Conservation (phyloP, 2,329 filamentous ascomycete genomes). For the Epicoccum nigrum region DNA sequence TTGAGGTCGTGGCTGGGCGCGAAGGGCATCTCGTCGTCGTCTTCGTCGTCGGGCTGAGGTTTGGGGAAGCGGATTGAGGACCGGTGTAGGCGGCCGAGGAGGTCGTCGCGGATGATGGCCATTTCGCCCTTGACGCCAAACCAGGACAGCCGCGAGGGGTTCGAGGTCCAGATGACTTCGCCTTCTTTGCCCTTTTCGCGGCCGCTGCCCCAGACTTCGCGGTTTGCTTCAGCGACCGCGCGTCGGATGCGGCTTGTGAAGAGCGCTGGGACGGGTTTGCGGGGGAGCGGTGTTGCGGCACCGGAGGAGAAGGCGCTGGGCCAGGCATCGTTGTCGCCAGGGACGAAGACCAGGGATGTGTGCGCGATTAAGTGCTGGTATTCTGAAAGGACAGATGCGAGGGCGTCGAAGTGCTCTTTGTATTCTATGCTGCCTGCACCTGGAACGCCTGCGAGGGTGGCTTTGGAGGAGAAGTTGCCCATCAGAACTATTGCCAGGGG, state of each 20-base stretch:
- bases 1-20: constrained; percentile 47
- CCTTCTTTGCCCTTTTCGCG: constrained; percentile 60
- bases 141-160: constrained; percentile 79
- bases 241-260: constrained; percentile 88
- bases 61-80: constrained; percentile 74
- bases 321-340: constrained; percentile 98
- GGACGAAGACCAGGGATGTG: constrained; percentile 89
- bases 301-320: constrained; percentile 81
- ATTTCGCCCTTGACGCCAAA: constrained; percentile 91
- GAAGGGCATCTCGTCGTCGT: constrained; percentile 26
- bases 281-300: constrained; percentile 71
- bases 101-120: constrained; percentile 84
- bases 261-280: constrained; percentile 77
- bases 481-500: constrained; percentile 83
- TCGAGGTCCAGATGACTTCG: constrained; percentile 85
- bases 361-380: constrained; percentile 79
- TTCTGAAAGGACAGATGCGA: constrained; percentile 81
- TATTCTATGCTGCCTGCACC: constrained; percentile 89
- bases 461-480: constrained; percentile 76
- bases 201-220: constrained; percentile 62
- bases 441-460: constrained; percentile 66
- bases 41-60: background rate
- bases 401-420: constrained; percentile 91
- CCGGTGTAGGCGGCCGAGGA: constrained; percentile 78
- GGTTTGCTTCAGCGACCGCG: constrained; percentile 78